phyloP scores from a whole-genome alignment of 805 yeast species.

The Starmerella floricola region DNA sequence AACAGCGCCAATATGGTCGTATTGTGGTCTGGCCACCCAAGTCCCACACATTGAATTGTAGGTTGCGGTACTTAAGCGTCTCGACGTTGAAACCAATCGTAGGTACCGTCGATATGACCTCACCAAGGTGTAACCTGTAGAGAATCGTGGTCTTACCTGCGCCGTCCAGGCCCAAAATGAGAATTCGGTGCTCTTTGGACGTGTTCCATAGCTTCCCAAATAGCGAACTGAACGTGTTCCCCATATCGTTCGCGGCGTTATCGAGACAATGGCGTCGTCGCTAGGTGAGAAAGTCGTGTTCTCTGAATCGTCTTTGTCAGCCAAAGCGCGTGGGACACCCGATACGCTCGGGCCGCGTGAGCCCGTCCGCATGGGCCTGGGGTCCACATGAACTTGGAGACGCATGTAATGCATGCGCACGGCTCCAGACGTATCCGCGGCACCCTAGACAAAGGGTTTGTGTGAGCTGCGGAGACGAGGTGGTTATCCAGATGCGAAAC shows the following conservation, averaged over 20 bases:
- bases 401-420: no score
- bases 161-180: slow-evolving; percentile 87
- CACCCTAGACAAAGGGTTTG: no score
- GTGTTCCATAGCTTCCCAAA: slow-evolving; percentile 83
- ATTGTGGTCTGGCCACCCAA: slow-evolving; percentile 93
- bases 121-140: slow-evolving; percentile 78
- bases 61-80: slow-evolving; percentile 73
- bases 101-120: slow-evolving; percentile 64
- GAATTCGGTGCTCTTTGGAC: slow-evolving; percentile 76
- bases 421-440: no score
- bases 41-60: slow-evolving; percentile 93
- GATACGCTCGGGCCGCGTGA: no score
- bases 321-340: no score
- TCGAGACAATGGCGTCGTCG: no score
- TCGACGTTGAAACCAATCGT: slow-evolving; percentile 94
- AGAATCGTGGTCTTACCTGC: slow-evolving; percentile 95
- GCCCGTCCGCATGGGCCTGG: no score
- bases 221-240: slow-evolving; percentile 78
- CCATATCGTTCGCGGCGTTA: slow-evolving; percentile 28
- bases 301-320: not conserved
- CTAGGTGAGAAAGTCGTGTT: no score
- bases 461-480: no score
- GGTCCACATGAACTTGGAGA: no score
- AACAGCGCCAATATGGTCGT: slow-evolving; percentile 95
- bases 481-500: no score